Base-by-base conservation (phyloP, 2,329 filamentous ascomycete species). In the Plectosphaerella plurivora region DNA sequence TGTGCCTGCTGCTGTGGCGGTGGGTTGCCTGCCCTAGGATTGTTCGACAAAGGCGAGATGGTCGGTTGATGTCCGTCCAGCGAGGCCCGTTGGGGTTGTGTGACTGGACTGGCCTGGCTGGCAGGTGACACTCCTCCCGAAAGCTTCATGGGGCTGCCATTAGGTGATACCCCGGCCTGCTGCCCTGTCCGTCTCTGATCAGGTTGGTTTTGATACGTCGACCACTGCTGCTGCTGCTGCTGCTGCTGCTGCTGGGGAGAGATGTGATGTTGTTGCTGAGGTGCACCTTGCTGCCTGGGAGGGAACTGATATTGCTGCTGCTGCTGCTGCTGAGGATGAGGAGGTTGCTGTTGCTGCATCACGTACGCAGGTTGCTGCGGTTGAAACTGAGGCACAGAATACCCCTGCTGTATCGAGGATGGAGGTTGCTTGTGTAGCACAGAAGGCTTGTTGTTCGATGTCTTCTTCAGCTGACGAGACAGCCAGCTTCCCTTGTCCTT, bases 241-340 rank as follows among this genome's bases (percentile, higher is more conserved):
- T 57, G 62, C 37, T 60, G 64, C 45, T 59, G 57, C 45, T 50
- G 57, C 44, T 44, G 59, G 37, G 53, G 59, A 42, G 57, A 60
- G 35, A 24, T 53, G 41, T 50, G 45, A 41, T 50, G 45, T 41
- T 69, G 65, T 50, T 71, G 68, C 24, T 33, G 28, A 12, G 8
- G 11, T 33, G 28, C 4, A 9, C 28, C 28, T 33, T 33, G 28
- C 28, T 33, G 28, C 28, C 8, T 33, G 4, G 28, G 8, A 9
- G 8, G 28, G 28, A 33, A 9, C 24, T 42, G 35, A 24, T n/a
- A 16, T 15, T n/a, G 47, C 16, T 28, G 47, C 18, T 36, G 47
- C 22, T 22, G 22, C 22, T 22, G 22, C 20, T 49, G 47, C 28
- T 16, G n/a, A 39, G 47, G n/a, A 6, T 35, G 47, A 11, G 35